Conservation (phyloP, 2,329 filamentous ascomycete species). For the Claviceps monticola region DNA sequence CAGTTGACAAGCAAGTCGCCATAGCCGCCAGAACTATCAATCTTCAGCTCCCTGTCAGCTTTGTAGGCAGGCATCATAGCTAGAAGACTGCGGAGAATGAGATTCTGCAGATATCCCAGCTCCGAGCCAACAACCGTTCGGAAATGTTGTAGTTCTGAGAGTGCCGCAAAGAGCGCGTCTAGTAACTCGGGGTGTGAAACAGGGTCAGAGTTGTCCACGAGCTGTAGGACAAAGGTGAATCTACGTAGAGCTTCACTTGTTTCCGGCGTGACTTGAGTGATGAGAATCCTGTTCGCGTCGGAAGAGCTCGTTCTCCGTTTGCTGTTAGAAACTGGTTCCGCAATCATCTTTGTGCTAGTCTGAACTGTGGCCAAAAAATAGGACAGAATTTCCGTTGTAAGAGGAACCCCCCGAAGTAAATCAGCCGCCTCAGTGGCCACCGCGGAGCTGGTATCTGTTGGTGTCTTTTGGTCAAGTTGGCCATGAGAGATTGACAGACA, state of each 20-base stretch:
- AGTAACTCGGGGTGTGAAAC: slow-evolving; percentile 64
- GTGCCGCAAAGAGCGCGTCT: slow-evolving; percentile 63
- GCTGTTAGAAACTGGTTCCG: slow-evolving; percentile 61
- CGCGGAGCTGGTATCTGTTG: slow-evolving; percentile 19
- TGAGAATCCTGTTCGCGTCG: slow-evolving; percentile 46
- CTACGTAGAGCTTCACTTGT: slow-evolving; percentile 56
- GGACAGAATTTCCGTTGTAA: slow-evolving; percentile 59
- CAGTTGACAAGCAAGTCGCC: slow-evolving; percentile 89
- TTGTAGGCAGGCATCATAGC: slow-evolving; percentile 73
- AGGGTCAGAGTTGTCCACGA: slow-evolving; percentile 70
- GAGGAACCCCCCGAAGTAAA: slow-evolving; percentile 56
- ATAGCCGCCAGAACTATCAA: slow-evolving; percentile 68
- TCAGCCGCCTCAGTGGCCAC: slow-evolving; percentile 52
- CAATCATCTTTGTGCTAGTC: slow-evolving; percentile 57
- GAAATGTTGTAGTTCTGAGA: slow-evolving; percentile 80
- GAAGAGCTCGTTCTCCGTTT: slow-evolving; percentile 64
- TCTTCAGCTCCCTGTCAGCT: slow-evolving; percentile 41
- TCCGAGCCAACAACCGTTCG: slow-evolving; percentile 71
- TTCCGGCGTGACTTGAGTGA: slow-evolving; percentile 49
- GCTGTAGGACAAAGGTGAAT: slow-evolving; percentile 75
- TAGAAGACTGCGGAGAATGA: slow-evolving; percentile 69
- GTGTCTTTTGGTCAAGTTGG: slow-evolving; percentile 10
- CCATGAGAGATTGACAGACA: slow-evolving; percentile 49
- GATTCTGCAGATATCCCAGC: slow-evolving; percentile 76
- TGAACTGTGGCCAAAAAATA: slow-evolving; percentile 63